phyloP scores from a whole-genome alignment of 768 basidiomycete species.

The Crassisporium funariophilum region DNA sequence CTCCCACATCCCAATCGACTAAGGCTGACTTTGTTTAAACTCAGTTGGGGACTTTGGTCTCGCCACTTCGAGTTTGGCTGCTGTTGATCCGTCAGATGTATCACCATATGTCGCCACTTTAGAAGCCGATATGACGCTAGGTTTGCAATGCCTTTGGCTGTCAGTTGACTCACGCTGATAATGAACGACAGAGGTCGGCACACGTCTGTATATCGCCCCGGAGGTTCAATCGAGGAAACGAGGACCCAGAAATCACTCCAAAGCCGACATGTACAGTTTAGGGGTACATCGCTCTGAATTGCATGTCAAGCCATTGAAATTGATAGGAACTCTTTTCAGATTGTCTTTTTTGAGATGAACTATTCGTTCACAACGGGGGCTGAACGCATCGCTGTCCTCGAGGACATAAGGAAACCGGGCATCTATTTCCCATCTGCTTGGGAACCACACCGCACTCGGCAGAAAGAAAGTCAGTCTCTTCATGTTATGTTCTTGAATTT shows the following conservation, averaged over 20 bases:
- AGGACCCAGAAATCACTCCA: constrained; percentile 76
- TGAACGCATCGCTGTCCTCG: constrained; percentile 84
- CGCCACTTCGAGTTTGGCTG: constrained; percentile 80
- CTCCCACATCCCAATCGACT: too few species aligned
- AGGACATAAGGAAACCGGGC: constrained; percentile 69
- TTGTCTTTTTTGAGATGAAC: constrained; percentile 99
- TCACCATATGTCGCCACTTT: constrained; percentile 43
- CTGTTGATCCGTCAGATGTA: constrained; percentile 74
- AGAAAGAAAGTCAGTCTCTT: constrained; percentile 58
- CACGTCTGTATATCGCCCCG: constrained; percentile 89
- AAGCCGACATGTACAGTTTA: constrained; percentile 94
- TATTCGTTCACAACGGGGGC: constrained; percentile 78
- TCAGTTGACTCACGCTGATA: background rate
- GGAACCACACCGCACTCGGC: constrained; percentile 59
- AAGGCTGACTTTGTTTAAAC: too few species aligned
- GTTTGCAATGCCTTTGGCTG: constrained; percentile 9
- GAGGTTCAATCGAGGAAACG: constrained; percentile 72
- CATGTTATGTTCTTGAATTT: background rate
- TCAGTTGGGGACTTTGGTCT: constrained; percentile 92
- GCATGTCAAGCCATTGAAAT: background rate
- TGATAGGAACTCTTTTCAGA: constrained; percentile 42
- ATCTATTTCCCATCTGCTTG: constrained; percentile 80
- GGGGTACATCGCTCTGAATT: constrained; percentile 55
- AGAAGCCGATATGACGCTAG: constrained; percentile 77
- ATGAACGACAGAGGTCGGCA: constrained; percentile 72